Base-by-base conservation (phyloP, 1,284 basidiomycete genomes). In the Leccinum fallax region DNA sequence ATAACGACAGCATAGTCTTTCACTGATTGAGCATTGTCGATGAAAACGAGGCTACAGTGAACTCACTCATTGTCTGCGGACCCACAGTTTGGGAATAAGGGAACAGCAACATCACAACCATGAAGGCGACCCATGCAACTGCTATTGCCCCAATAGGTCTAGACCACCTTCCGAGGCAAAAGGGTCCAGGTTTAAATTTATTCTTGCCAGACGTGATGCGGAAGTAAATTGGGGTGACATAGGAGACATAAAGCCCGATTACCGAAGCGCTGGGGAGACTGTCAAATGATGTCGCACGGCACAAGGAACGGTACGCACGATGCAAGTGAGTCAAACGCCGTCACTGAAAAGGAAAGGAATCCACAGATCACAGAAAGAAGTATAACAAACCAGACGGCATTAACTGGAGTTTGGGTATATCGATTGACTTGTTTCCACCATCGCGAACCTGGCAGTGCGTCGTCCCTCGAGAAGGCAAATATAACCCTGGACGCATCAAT, bases 401-500 rank as follows among this genome's bases (percentile, higher is more conserved):
- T 83, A 13, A 89, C 85, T 1, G 88, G 87, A 6, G 86, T 89
- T 61, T 82, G 80, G 10, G 85, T 87, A 59, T 74, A 65, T 13
- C 56, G 68, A 63, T 86, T 87, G 56, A 89, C 80, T 61, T 71
- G 74, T 69, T 86, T 87, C 85, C 85, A 86, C 77, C 80, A 85
- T 13, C 80, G 77, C 9, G 87, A 88, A 19, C 86, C 86, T 3
- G 88, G 88, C 2, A 90, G 79, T 5, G 86, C 88, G 63, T 87
- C 81, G 67, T 90, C 88, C 43, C 88, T 79, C 40, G 86, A 84
- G 67, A 89, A 89, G n/a, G 88, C 88, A 66, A 88, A 89, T 26
- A 88, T 82, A 10, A 88, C 87, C n/a, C 88, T 83, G 46, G 87
- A 89, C 15, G 87, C 87, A 72, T 89, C 88, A n/a, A 89, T 83